Conservation (phyloP, 1,139 yeast genomes). For the Suhomyces anneliseae region DNA sequence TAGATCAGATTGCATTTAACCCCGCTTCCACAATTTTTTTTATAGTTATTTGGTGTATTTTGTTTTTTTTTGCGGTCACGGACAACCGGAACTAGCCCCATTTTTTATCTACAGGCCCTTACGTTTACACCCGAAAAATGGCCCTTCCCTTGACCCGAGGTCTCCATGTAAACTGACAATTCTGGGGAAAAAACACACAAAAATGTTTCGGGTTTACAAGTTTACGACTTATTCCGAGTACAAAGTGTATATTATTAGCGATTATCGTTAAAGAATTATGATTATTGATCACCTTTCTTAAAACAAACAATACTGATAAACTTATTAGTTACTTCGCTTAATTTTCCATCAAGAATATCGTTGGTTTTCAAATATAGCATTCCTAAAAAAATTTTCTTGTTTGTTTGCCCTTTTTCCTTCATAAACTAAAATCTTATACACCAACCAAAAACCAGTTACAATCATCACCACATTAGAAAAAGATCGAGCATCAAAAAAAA, state of each 20-base stretch:
- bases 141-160: constrained; percentile 7
- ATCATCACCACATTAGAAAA: no score
- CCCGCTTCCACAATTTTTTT: no score
- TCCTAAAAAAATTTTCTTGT: no score
- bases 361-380: background rate
- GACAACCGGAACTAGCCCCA: background rate
- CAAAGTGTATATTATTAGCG: background rate
- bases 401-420: no score
- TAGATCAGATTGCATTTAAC: no score
- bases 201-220: background rate
- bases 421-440: no score
- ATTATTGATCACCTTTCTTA: background rate
- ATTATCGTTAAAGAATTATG: background rate
- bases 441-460: no score
- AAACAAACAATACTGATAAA: no score
- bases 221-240: no score
- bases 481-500: no score
- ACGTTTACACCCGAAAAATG: background rate
- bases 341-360: background rate
- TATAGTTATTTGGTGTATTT: no score
- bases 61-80: background rate
- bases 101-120: background rate
- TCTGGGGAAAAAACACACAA: constrained; percentile 5
- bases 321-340: no score
- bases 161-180: background rate